phyloP scores from a whole-genome alignment of 306 rosid species.

The Rosa rugosa region DNA sequence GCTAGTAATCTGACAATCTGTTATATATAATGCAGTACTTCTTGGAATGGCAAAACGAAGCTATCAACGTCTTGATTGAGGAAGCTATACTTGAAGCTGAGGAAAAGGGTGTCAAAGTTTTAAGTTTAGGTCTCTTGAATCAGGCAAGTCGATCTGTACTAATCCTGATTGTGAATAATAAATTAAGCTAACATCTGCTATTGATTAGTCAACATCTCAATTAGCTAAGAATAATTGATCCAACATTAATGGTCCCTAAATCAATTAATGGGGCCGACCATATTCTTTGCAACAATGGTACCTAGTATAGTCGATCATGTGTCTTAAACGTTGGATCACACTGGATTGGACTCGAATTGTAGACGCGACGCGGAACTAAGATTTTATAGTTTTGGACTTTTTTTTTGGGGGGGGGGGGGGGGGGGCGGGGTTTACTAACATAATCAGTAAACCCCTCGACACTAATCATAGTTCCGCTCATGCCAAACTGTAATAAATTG shows the following conservation, averaged over 20 bases:
- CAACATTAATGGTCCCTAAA: not conserved
- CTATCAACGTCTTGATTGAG: conserved; percentile 40
- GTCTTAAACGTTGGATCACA: not conserved
- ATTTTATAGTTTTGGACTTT: too few species aligned
- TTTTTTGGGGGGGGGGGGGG: accelerated
- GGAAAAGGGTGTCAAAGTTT: conserved; percentile 35
- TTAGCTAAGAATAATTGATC: not conserved
- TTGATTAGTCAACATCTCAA: not conserved
- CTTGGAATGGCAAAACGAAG: conserved; percentile 33
- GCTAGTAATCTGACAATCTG: not conserved
- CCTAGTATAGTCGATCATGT: too few species aligned
- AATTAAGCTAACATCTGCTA: not conserved
- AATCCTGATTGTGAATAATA: not conserved
- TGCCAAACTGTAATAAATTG: too few species aligned
- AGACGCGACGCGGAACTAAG: not conserved
- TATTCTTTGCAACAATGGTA: too few species aligned
- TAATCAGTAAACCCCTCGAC: too few species aligned
- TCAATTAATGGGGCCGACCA: too few species aligned
- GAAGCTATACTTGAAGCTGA: conserved; percentile 44
- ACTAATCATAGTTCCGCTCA: not conserved
- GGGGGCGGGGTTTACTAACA: too few species aligned
- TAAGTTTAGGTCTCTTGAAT: conserved; percentile 46
- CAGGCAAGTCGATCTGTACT: conserved; percentile 25
- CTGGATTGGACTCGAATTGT: too few species aligned
- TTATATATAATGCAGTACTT: conserved; percentile 21